Percentiles rank a stretch among this genome's conserved stretches.
Evolutionary conservation across 2,329 filamentous ascomycete species (phyloP).

Genomic region (Beauveria bassiana): DNA sequence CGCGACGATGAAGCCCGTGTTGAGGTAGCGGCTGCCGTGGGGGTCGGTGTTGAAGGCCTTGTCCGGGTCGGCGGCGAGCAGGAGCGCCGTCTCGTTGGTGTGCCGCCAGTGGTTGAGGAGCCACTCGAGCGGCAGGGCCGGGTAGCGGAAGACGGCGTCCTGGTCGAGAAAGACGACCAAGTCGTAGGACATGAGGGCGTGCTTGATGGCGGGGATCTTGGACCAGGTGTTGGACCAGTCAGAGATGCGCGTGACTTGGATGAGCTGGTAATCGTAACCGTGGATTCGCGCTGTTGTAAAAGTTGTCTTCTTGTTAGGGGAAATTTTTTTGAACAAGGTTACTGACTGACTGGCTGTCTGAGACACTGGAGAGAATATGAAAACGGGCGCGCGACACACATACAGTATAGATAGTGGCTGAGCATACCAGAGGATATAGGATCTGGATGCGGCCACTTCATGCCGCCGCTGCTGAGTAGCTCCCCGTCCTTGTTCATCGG

Average conservation of each 20-base stretch:
- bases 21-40: constrained; percentile 26
- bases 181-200: constrained; percentile 31
- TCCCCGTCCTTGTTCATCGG: background rate
- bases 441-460: background rate
- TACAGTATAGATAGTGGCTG: constrained; percentile 3
- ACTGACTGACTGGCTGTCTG: no score
- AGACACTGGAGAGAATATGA: no score
- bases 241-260: constrained; percentile 32
- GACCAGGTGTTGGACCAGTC: constrained; percentile 39
- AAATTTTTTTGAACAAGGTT: no score
- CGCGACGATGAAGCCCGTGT: constrained; percentile 37
- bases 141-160: constrained; percentile 33
- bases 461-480: background rate
- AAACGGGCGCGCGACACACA: background rate
- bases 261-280: constrained; percentile 41
- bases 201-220: constrained; percentile 31
- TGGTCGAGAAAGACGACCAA: constrained; percentile 38
- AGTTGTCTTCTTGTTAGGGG: constrained; percentile 13
- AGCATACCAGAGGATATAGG: constrained; percentile 1
- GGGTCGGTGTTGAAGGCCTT: constrained; percentile 29
- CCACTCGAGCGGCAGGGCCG: constrained; percentile 38
- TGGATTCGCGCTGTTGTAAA: constrained; percentile 25
- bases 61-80: constrained; percentile 38
- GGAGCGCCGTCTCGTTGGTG: constrained; percentile 30
- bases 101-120: constrained; percentile 40